Base-by-base conservation (phyloP, 441 rosid genomes). In the Populus tomentosa region DNA sequence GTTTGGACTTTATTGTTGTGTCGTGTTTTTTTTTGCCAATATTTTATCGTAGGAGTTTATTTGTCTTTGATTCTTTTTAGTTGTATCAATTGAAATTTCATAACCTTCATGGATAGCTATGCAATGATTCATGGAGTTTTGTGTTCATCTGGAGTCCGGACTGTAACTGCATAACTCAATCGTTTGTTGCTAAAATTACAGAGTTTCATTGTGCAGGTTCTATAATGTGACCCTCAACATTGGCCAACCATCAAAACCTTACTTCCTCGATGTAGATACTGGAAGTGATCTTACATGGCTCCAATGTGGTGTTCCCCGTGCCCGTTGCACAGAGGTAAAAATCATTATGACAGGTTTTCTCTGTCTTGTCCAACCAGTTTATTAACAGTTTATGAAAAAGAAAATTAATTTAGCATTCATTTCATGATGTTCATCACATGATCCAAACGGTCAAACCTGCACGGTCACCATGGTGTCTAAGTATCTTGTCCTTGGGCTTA, bases 241-340 rank as follows among this genome's bases (percentile, higher is more conserved):
- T 24, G 98, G 99, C 63, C 94, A 87, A 38, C 97, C 97, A 20
- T 80, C 94, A 65, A 88, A 83, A 69, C 98, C 99, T 7, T 95
- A 93, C 84, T 95, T 87, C 85, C 92, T 95, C 76, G 97, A 95
- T 85, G 88, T 91, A 26, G 98, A 95, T 65, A 91, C 98, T 7
- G 99, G 98, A 62, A 95, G 97, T 82, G 97, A 95, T 76, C 98
- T 95, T 67, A 93, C 98, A 72, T 93, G 97, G 98, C 97, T 95
- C 82, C 98, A 95, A 77, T 95, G 99, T 62, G 89, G 91, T 80
- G 94, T 89, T 62, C 97, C 94, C 64, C 84, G 95, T 75, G 88
- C 73, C 69, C 90, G 38, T 3, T 95, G 95, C 79, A 69, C 84
- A 40, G 88, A 84, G 98, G 99, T 87, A 86, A 21, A 86, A 10